These are phyloP conservation scores for Debaryomycetaceae sp. DNA, from an alignment of 1,139 yeast species.

Conservation along the genomic window DNA sequence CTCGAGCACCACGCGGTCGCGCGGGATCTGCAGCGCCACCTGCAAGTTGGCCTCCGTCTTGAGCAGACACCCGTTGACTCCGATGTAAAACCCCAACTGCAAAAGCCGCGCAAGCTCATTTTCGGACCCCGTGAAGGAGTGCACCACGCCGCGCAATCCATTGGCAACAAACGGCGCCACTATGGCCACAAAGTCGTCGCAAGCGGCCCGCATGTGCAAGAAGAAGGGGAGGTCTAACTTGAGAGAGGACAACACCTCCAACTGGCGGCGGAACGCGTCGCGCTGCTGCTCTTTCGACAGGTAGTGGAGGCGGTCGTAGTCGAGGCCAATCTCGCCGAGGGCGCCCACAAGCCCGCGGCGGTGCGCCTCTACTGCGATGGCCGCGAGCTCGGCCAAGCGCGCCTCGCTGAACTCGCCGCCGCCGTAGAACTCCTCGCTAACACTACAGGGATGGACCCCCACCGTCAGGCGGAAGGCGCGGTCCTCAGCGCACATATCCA, in stretches of 20 bases:
- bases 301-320: constrained; percentile 82
- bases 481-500: constrained; percentile 28
- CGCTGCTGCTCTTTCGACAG: constrained; percentile 66
- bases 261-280: constrained; percentile 64
- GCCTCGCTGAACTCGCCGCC: constrained; percentile 12
- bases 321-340: constrained; percentile 91
- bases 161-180: constrained; percentile 49
- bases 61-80: constrained; percentile 91
- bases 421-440: constrained; percentile 50
- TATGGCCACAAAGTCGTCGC: constrained; percentile 68
- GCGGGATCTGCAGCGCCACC: constrained; percentile 65
- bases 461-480: constrained; percentile 60
- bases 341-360: constrained; percentile 56
- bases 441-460: constrained; percentile 94
- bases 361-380: constrained; percentile 47
- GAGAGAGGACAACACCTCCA: constrained; percentile 53
- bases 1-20: constrained; percentile 69
- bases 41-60: constrained; percentile 69
- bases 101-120: constrained; percentile 54
- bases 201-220: constrained; percentile 86
- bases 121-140: constrained; percentile 86
- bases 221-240: constrained; percentile 68
- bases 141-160: constrained; percentile 67
- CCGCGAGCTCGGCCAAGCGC: constrained; percentile 39
- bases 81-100: constrained; percentile 61